Evolutionary conservation across 805 yeast species (phyloP).

Genomic region (Lachancea meyersii): DNA sequence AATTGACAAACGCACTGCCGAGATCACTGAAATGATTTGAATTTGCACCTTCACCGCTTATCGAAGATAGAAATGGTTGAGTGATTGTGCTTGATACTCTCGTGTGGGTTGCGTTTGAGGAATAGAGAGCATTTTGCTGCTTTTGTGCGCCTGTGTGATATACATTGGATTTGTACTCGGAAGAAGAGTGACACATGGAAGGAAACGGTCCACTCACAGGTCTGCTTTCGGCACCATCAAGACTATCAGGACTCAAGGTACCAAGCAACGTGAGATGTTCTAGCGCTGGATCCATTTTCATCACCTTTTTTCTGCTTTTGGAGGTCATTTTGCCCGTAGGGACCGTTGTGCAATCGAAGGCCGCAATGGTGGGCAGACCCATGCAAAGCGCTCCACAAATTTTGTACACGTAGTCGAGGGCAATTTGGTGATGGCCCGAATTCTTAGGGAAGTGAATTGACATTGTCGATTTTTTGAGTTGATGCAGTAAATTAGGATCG

Average conservation of each 20-base stretch:
- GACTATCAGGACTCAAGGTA: slow-evolving; percentile 1
- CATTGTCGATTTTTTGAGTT: slow-evolving; percentile 14
- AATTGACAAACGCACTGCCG: not conserved
- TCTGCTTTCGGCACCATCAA: slow-evolving; percentile 6
- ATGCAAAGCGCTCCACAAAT: slow-evolving; percentile 14
- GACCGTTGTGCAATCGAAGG: not conserved
- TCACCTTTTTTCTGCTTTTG: not conserved
- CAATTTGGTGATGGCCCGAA: slow-evolving; percentile 8
- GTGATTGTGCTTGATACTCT: not conserved
- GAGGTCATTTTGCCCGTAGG: not conserved
- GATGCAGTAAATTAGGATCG: slow-evolving; percentile 13
- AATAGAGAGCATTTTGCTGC: too few species aligned
- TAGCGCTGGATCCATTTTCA: slow-evolving; percentile 1
- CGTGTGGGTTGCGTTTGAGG: not conserved
- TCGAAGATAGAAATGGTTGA: not conserved
- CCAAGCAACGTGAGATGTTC: not conserved
- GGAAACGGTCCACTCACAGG: slow-evolving; percentile 4
- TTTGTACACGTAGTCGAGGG: slow-evolving; percentile 15
- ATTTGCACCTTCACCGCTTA: not conserved
- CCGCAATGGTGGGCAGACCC: not conserved
- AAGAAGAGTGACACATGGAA: not conserved
- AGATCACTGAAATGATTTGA: not conserved
- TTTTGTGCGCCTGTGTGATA: not conserved
- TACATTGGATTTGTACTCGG: not conserved
- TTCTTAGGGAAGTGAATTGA: slow-evolving; percentile 16